Evolutionary conservation across 305 asterid genomes (phyloP).

Genomic region (Nicotiana rustica): DNA sequence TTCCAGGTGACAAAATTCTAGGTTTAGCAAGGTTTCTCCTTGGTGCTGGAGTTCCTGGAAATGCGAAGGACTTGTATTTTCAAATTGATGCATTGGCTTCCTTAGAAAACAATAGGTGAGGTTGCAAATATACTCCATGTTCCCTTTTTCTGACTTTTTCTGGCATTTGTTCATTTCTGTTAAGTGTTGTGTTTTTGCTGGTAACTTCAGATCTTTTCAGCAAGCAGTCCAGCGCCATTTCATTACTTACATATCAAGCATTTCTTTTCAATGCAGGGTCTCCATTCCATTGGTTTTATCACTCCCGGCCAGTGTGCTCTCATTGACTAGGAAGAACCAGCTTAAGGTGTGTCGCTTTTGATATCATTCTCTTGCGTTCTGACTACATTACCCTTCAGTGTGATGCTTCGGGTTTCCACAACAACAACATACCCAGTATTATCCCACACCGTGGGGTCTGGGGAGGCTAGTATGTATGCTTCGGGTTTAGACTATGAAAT

Average conservation of each 20-base stretch:
- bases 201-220: background rate
- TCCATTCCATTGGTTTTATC: constrained; percentile 89
- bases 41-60: constrained; percentile 44
- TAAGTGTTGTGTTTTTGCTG: constrained; percentile 22
- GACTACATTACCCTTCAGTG: background rate
- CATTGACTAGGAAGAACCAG: constrained; percentile 75
- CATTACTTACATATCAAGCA: constrained; percentile 10
- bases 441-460: no score
- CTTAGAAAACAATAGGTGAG: constrained; percentile 34
- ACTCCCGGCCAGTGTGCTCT: constrained; percentile 80
- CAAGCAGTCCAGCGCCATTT: constrained; percentile 1
- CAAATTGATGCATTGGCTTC: constrained; percentile 61
- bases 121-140: constrained; percentile 20
- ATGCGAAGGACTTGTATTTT: constrained; percentile 76
- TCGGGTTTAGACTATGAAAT: background rate
- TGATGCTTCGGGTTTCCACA: no score
- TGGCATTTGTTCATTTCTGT: background rate
- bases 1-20: constrained; percentile 36
- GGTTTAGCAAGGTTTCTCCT: constrained; percentile 36
- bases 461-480: no score
- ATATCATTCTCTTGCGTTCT: constrained; percentile 14
- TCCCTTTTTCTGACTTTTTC: constrained; percentile 11
- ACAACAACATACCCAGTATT: no score
- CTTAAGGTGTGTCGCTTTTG: constrained; percentile 67
- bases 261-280: constrained; percentile 57